Conservation (phyloP, 768 basidiomycete species). For the Termitomyces sp. region DNA sequence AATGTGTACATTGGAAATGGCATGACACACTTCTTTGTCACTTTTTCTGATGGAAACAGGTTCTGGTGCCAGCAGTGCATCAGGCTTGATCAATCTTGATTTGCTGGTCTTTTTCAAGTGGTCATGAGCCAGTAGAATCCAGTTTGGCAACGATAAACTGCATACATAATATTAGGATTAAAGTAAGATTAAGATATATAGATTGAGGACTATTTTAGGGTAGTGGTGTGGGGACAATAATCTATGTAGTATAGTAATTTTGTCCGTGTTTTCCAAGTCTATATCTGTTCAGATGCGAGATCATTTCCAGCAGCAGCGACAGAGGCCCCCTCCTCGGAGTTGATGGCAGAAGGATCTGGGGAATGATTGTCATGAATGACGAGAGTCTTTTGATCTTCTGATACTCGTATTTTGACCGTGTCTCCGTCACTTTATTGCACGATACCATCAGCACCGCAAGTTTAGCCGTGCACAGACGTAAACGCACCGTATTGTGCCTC, state of each 20-base stretch:
- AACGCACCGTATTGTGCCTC: conserved; percentile 68
- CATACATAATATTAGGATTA: background rate
- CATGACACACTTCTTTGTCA: too few relatives aligned
- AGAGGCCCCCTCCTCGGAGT: conserved; percentile 1
- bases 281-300: conserved; percentile 1
- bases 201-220: background rate
- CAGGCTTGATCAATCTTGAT: too few relatives aligned
- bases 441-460: background rate
- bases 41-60: too few relatives aligned
- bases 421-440: conserved; percentile 54
- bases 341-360: conserved; percentile 33
- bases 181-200: background rate
- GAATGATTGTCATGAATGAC: conserved; percentile 61
- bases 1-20: too few relatives aligned
- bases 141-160: background rate
- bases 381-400: conserved; percentile 33
- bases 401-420: conserved; percentile 49
- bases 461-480: background rate
- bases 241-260: background rate
- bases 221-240: background rate
- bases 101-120: too few relatives aligned
- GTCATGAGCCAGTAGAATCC: too few relatives aligned
- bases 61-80: too few relatives aligned
- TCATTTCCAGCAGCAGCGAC: background rate
- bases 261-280: background rate